Base-by-base conservation (phyloP, 2,329 filamentous ascomycete species). In the Zarea fungicola region DNA sequence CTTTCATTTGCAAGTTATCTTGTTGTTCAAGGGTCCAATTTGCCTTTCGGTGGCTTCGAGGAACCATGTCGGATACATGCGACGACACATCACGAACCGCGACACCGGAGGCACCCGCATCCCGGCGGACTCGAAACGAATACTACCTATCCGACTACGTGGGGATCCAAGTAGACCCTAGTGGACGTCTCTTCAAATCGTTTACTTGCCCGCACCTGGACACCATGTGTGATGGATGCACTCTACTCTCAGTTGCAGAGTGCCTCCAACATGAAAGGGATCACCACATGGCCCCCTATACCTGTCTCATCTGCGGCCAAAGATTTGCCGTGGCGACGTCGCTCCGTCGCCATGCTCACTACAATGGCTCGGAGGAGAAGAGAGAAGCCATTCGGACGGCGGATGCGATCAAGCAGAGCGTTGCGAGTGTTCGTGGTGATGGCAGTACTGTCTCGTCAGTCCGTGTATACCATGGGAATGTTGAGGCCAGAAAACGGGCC, bases 271-370 rank as follows among this genome's bases (percentile, higher is more conserved):
- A 52, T 21, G 42, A 50, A 3, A 3, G 5, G 0, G 48, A 50
- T n/a, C 50, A 42, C 42, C 51, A 52, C 18, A 19, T 23, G 1
- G 51, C 39, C 0, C 51, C 51, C 1, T 52, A 52, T 23, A 11
- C 11, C 5, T 52, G 51, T 19, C 14, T 23, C 11, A 13, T 49
- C 14, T 49, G 46, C 14, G 46, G 46, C 4, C 29, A 36, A 9
- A 6, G 1, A 1, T 49, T 42, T 16, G 23, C 39, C 5, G 42
- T 31, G 3, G 39, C 9, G 4, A 11, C 45, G 3, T 16, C 26
- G 3, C 29, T 41, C 1, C 36, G 22, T 1, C 35, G 45, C 1
- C 45, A 48, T 10, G 21, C 3, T 1, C 45, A 48, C 11, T 35
- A 41, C 14, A 6, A 9, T 1, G 36, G 34, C 4, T 34, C 36